These are phyloP conservation scores for Paxillus ammoniavirescens DNA, from an alignment of 768 basidiomycete genomes.

Conservation along the genomic window DNA sequence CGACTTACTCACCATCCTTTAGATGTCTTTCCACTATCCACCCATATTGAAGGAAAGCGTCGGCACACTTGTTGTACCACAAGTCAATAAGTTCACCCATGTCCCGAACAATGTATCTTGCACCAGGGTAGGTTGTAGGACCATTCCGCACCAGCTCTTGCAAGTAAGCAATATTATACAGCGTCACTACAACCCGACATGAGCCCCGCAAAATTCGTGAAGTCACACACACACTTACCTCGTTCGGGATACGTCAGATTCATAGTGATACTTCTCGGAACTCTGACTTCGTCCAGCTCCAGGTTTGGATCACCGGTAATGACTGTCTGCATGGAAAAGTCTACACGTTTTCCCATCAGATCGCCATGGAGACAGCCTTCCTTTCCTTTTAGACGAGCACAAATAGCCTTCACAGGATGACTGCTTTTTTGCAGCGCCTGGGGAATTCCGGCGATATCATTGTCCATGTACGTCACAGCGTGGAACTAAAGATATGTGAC, in stretches of 20 bases:
- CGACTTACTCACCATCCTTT: slow-evolving; percentile 94
- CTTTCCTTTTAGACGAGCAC: slow-evolving; percentile 97
- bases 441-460: slow-evolving; percentile 97
- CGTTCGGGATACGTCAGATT: slow-evolving; percentile 96
- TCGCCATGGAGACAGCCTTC: slow-evolving; percentile 98
- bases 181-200: slow-evolving; percentile 64
- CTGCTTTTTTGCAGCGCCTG: slow-evolving; percentile 97
- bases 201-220: slow-evolving; percentile 1
- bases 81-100: slow-evolving; percentile 97
- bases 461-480: slow-evolving; percentile 99
- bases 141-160: slow-evolving; percentile 96
- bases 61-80: slow-evolving; percentile 93
- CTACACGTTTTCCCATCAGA: slow-evolving; percentile 99
- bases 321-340: slow-evolving; percentile 98
- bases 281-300: slow-evolving; percentile 95
- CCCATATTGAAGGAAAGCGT: slow-evolving; percentile 94
- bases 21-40: slow-evolving; percentile 98
- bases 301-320: slow-evolving; percentile 99
- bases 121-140: slow-evolving; percentile 92
- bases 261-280: slow-evolving; percentile 94
- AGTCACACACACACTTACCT: slow-evolving; percentile 47
- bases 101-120: slow-evolving; percentile 94
- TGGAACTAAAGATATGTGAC: slow-evolving; percentile 65
- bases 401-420: slow-evolving; percentile 96
- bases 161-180: slow-evolving; percentile 92